These are phyloP conservation scores for Suillus tomentosus DNA, from an alignment of 768 basidiomycete genomes.

Conservation along the genomic window DNA sequence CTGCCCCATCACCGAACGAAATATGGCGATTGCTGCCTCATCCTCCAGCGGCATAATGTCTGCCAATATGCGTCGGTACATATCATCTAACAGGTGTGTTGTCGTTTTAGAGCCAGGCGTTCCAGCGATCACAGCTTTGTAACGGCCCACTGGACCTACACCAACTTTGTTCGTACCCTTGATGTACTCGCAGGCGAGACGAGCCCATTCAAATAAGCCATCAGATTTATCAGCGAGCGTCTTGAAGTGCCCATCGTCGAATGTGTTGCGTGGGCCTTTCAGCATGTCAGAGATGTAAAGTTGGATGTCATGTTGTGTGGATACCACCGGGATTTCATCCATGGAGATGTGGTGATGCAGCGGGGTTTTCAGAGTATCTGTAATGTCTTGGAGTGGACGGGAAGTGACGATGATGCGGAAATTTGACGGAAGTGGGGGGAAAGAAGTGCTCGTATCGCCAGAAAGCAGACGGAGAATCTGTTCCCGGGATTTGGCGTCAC, in stretches of 20 bases:
- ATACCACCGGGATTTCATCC: too few species aligned
- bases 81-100: constrained; percentile 4
- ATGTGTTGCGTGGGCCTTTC: neutral
- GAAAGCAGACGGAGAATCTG: constrained; percentile 18
- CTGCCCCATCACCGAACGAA: constrained; percentile 9
- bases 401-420: constrained; percentile 22
- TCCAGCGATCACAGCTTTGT: too few species aligned
- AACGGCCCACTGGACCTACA: too few species aligned
- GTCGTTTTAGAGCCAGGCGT: neutral
- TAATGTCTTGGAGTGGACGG: neutral
- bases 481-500: constrained; percentile 8
- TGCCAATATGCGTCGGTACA: constrained; percentile 3
- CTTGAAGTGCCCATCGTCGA: neutral
- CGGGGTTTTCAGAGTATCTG: too few species aligned
- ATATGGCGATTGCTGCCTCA: neutral
- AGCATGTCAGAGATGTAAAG: too few species aligned
- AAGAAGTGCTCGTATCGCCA: neutral
- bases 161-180: neutral
- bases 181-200: constrained; percentile 16
- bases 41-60: constrained; percentile 1
- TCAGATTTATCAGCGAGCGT: neutral
- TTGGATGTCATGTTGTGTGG: too few species aligned
- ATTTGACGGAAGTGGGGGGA: constrained; percentile 10
- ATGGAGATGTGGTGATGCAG: too few species aligned
- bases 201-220: constrained; percentile 15